Conservation (phyloP, 2,329 filamentous ascomycete species). For the Aspergillus versicolor region DNA sequence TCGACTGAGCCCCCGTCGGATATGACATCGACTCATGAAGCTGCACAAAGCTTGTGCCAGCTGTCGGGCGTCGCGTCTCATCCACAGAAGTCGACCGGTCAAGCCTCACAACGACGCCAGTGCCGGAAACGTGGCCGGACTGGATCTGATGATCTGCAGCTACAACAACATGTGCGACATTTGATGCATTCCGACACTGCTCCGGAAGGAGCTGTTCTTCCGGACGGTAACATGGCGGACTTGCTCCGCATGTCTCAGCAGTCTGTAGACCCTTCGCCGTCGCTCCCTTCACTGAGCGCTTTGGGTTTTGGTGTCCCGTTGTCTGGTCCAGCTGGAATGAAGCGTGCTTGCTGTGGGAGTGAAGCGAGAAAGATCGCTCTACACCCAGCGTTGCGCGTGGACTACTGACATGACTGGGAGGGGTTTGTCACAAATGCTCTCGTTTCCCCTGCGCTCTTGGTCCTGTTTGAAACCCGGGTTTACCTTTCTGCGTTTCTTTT, state of each 20-base stretch:
- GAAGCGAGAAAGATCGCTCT: constrained; percentile 38
- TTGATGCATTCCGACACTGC: constrained; percentile 31
- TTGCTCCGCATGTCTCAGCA: constrained; percentile 33
- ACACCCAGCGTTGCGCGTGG: constrained; percentile 32
- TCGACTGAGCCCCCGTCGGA: constrained; percentile 33
- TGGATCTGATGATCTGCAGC: constrained; percentile 36
- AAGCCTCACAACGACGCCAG: constrained; percentile 21
- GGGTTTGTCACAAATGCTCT: constrained; percentile 1
- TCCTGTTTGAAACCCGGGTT: not conserved
- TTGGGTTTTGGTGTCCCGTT: constrained; percentile 27
- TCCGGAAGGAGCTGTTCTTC: constrained; percentile 27
- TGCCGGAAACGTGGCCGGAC: constrained; percentile 43
- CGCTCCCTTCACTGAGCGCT: constrained; percentile 20
- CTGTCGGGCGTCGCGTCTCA: constrained; percentile 35
- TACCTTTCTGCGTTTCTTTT: constrained; percentile 21
- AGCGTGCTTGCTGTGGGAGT: constrained; percentile 42
- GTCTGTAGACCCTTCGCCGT: constrained; percentile 14
- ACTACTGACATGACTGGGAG: constrained; percentile 25
- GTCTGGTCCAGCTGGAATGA: constrained; percentile 38
- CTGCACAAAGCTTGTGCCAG: constrained; percentile 43
- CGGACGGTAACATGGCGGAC: constrained; percentile 32
- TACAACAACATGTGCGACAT: constrained; percentile 41
- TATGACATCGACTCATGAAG: constrained; percentile 32
- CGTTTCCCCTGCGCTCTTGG: constrained; percentile 11
- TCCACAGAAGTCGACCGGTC: constrained; percentile 12